Evolutionary conservation across 2,329 filamentous ascomycete genomes (phyloP), one percentile per base, ranked within the genome.

Genomic region (Trichoderma afroharzianum): DNA sequence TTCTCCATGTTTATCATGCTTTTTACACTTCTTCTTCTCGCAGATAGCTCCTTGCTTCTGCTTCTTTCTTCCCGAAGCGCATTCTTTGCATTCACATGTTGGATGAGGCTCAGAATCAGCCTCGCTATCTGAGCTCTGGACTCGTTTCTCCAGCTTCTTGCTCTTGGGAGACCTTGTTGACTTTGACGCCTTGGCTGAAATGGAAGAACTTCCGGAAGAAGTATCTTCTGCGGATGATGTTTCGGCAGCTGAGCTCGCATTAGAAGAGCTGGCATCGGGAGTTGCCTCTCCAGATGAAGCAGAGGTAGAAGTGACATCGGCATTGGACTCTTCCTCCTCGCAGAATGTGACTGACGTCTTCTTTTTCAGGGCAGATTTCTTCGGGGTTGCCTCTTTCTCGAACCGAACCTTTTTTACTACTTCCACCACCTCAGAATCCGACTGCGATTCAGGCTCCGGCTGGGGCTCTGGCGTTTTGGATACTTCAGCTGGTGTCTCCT

Each of bases 321-420:
- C 58, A 33, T 32, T 68, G 15, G 50, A n/a, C 43, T 72, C 71
- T 47, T 71, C 71, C n/a, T 73, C 72, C 58, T 75, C 74, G 73
- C 77, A 74, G 73, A 76, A 73, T 73, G 70, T 68, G 72, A 76
- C 69, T 8, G 72, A 67, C 3, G 76, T 33, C 61, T 84, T 39
- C 63, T 84, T 85, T 69, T 84, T 85, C 71, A 82, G 63, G 4
- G 81, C 81, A 3, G 83, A 80, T 74, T 82, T 84, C 67, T 73
- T 76, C 3, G 79, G 75, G 8, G 63, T 67, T 6, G 78, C 73
- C 18, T 82, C 75, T 8, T 79, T 74, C 15, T 82, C 75, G 70
- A 86, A 86, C 18, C 82, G 83, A 36, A 86, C 85, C 69, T 82
- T 84, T 74, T 85, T 85, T 33, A 77, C 62, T 21, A 58, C 50